Percentiles rank a stretch among this genome's conserved stretches.
Evolutionary conservation across 1,139 yeast species (phyloP).

Genomic region (Hansenula anomala): DNA sequence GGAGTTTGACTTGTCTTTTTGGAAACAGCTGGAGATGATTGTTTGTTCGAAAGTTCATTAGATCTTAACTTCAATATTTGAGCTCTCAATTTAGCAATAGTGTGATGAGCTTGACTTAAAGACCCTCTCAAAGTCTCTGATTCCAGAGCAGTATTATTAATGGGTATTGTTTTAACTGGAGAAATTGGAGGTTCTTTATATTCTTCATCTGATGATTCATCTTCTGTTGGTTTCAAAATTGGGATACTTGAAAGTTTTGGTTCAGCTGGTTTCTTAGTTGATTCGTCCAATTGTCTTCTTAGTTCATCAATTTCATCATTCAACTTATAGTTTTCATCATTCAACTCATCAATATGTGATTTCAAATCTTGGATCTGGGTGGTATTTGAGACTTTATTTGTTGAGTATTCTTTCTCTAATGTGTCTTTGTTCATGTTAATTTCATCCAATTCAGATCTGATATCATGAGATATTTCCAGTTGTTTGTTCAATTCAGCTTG

Average conservation of each 20-base stretch:
- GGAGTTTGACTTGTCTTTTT: conserved; percentile 6
- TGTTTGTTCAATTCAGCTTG: conserved; percentile 27
- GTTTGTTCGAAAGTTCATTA: conserved; percentile 17
- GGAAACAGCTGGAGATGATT: conserved; percentile 2
- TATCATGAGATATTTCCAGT: conserved; percentile 23
- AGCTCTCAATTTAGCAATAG: conserved; percentile 50
- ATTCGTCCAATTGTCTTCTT: conserved; percentile 18
- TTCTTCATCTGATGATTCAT: conserved; percentile 24
- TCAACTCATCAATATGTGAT: conserved; percentile 47
- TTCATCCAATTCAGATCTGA: conserved; percentile 46
- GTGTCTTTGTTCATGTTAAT: conserved; percentile 37
- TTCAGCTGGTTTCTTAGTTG: conserved; percentile 9
- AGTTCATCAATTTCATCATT: conserved; percentile 38
- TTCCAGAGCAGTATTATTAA: conserved; percentile 52
- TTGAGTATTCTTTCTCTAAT: conserved; percentile 33
- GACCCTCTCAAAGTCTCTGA: conserved; percentile 65
- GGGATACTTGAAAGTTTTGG: conserved; percentile 14
- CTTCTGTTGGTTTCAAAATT: conserved; percentile 16
- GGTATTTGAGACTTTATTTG: conserved; percentile 31
- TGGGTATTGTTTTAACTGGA: conserved; percentile 41
- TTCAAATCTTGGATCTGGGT: conserved; percentile 44
- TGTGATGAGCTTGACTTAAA: conserved; percentile 59
- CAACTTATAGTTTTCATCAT: conserved; percentile 59
- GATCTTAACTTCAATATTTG: conserved; percentile 40
- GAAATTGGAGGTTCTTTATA: conserved; percentile 27